A percentile compares a stretch with the other conserved stretches of the same genome.
Evolutionary conservation across 2,329 filamentous ascomycete genomes (phyloP).

Genomic region (Pleoardoris graminearum): DNA sequence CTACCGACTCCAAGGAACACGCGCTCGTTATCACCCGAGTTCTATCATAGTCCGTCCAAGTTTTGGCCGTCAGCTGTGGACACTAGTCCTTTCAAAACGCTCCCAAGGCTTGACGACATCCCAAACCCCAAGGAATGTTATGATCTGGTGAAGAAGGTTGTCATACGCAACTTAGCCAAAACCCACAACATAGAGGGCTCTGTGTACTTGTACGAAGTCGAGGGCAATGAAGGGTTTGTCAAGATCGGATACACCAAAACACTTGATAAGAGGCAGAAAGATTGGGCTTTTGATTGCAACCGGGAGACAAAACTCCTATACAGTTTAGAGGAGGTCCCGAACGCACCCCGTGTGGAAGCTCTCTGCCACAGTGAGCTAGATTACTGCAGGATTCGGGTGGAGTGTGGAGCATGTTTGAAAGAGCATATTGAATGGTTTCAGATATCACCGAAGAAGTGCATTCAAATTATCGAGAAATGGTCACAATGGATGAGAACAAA

Average conservation of each 20-base stretch:
- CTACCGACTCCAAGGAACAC: background rate
- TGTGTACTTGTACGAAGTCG: slow-evolving; percentile 10
- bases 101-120: slow-evolving; percentile 1
- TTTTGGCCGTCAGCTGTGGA: slow-evolving; percentile 7
- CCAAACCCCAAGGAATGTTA: slow-evolving; percentile 6
- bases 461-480: background rate
- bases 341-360: slow-evolving; percentile 18
- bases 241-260: slow-evolving; percentile 10
- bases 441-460: background rate
- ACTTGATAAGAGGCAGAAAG: slow-evolving; percentile 1
- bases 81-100: slow-evolving; percentile 9
- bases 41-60: background rate
- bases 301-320: slow-evolving; percentile 12
- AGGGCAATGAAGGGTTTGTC: slow-evolving; percentile 10
- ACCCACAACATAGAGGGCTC: slow-evolving; percentile 5
- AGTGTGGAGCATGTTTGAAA: slow-evolving; percentile 17
- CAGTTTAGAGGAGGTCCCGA: slow-evolving; percentile 5
- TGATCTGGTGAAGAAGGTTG: slow-evolving; percentile 6
- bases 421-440: slow-evolving; percentile 12
- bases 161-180: slow-evolving; percentile 2
- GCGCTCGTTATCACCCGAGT: background rate
- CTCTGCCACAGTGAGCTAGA: slow-evolving; percentile 17
- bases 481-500: background rate
- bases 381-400: slow-evolving; percentile 11
- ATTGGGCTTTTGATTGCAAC: slow-evolving; percentile 13